Conservation (phyloP, 1,284 basidiomycete genomes). For the Ceratobasidium sp. region DNA sequence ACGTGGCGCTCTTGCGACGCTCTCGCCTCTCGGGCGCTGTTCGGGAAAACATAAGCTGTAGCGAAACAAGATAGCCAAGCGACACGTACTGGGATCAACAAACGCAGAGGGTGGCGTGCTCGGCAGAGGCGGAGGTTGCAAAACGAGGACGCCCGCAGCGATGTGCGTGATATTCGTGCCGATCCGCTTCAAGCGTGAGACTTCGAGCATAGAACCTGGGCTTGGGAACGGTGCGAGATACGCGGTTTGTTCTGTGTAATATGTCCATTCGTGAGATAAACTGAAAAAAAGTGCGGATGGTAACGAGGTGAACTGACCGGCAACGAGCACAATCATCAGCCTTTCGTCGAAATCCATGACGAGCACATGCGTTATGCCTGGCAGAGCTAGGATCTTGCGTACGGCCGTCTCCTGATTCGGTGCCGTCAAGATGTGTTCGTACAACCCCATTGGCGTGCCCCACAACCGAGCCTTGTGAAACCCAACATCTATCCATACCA, state of each 20-base stretch:
- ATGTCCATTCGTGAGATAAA: background rate
- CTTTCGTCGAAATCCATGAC: slow-evolving; percentile 42
- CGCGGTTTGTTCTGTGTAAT: slow-evolving; percentile 35
- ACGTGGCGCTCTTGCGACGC: slow-evolving; percentile 39
- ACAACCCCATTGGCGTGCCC: slow-evolving; percentile 37
- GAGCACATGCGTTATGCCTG: slow-evolving; percentile 32
- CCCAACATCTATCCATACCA: slow-evolving; percentile 9
- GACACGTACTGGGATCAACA: slow-evolving; percentile 31
- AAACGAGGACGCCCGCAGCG: slow-evolving; percentile 38
- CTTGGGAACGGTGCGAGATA: slow-evolving; percentile 43
- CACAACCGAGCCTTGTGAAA: slow-evolving; percentile 41
- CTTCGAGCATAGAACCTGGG: slow-evolving; percentile 34
- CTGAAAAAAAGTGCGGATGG: background rate
- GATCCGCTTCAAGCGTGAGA: slow-evolving; percentile 37
- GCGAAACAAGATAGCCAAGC: background rate
- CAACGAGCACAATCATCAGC: slow-evolving; percentile 41
- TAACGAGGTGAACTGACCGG: slow-evolving; percentile 3
- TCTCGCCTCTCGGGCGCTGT: slow-evolving; percentile 20
- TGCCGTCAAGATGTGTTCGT: slow-evolving; percentile 38
- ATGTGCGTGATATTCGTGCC: slow-evolving; percentile 42
- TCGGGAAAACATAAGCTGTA: background rate
- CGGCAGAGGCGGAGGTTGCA: slow-evolving; percentile 17
- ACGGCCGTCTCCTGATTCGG: slow-evolving; percentile 30
- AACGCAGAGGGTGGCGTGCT: slow-evolving; percentile 34
- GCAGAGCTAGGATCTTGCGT: slow-evolving; percentile 41